Evolutionary conservation across 2,329 filamentous ascomycete species (phyloP), one percentile per base, ranked within the genome.

Genomic region (Nothophaeocryptopus gaeumannii): DNA sequence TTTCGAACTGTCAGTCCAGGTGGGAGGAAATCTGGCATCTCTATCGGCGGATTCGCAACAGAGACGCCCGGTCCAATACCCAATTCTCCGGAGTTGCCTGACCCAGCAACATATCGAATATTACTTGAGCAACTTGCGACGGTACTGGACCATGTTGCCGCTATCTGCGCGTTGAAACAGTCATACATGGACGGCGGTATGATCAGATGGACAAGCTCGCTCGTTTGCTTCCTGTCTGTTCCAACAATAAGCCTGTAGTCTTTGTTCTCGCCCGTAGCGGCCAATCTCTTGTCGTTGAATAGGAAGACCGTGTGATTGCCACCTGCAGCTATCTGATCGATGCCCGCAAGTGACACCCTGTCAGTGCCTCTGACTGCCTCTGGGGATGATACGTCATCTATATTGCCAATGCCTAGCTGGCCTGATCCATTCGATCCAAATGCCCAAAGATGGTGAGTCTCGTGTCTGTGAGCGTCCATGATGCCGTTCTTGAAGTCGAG

Each of bases 261-360:
- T 7, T 56, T 64, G 64, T 80, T 74, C 51, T 84, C 80, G 1
- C 90, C 90, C 39, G 82, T 78, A 62, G 80, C 83, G 62, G 81
- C 86, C 0, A 91, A 72, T 1, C 71, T 59, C 0, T 85, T 84
- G 20, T 74, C 65, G 3, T 73, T 63, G n/a, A 79, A 81, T 9
- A 90, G 73, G 8, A 95, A 67, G 3, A 96, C 71, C 0, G 89
- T 95, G 68, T 96, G 92, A 63, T 96, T 96, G 1, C 91, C 91
- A 3, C 92, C 92, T 7, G 88, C 77, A 38, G 66, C 71, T 20
- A 85, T 74, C 11, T 59, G 51, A 30, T 48, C 52, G 26, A 64
- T 45, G 32, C 9, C 20, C 8, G 34, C 30, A 8, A 16, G 13
- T 15, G 20, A 26, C 10, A 16, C 13, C 34, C 35, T 7, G 13